Base-by-base conservation (phyloP, 352 stramenopile species). In the Blastocystis hominis region DNA sequence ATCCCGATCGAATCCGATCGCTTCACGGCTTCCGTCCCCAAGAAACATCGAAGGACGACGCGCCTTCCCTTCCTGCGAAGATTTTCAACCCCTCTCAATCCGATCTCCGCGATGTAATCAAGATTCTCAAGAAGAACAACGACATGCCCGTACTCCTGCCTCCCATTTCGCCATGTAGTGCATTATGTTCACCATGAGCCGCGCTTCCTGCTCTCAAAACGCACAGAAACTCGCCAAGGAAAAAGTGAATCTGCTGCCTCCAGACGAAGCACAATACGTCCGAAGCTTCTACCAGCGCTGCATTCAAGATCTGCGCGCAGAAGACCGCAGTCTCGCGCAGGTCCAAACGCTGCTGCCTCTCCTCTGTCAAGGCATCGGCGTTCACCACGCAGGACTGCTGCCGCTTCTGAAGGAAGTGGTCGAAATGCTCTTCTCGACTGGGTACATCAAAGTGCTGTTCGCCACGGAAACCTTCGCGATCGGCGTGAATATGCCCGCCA, bases 381-480 rank as follows among this genome's bases (percentile, higher is more conserved):
- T 98, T 64, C 96, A 98, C 86, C 96, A 98, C 88, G 94, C 95
- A 44, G 96, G 95, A 0, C 89, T 98, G 50, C 92, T 98, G n/a
- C 96, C 97, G 2, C 98, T 99, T 56, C 92, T 99, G 68, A 99
- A 99, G 90, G 97, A 99, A 89, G 97, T 98, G 91, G 96, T 98
- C n/a, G 96, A 98, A 90, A 98, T 99, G 59, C 91, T 98, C 46
- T 99, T 99, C 91, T 94, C 92, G 47, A 91, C 94, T 34, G 95
- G 95, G 9, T 91, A 98, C 17, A 94, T 99, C 63, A 98, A 98
- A 89, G 92, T 93, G n/a, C 90, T 99, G 0, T 98, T 99, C 89
- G 97, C 96, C 2, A 99, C 97, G 1, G 97, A 99, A 89, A 99
- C 96, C 1, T 99, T 99, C 90, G 96, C 96, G 1, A 98, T 98